Percentiles rank a stretch among this genome's conserved stretches.
Conservation (phyloP, 805 yeast genomes). For the Pichia gijzeniarum region DNA sequence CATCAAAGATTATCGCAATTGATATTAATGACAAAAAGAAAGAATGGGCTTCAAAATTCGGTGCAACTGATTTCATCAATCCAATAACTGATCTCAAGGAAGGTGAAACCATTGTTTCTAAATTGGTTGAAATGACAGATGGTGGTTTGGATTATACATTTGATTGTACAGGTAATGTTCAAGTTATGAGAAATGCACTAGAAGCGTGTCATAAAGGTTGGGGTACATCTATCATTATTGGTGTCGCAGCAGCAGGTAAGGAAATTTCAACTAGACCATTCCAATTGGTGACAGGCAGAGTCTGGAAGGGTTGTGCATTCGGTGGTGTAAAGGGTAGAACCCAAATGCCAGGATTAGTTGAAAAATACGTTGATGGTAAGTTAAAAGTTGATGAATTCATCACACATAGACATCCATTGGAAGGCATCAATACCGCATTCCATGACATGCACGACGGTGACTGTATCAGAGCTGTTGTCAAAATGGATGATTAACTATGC, state of each 20-base stretch:
- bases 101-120: constrained; percentile 72
- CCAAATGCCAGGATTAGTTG: constrained; percentile 86
- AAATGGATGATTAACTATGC: constrained; percentile 24
- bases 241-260: constrained; percentile 98
- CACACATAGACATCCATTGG: constrained; percentile 79
- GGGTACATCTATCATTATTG: constrained; percentile 94
- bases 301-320: constrained; percentile 98
- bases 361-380: constrained; percentile 73
- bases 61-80: constrained; percentile 93
- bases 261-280: constrained; percentile 97
- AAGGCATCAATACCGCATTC: constrained; percentile 79
- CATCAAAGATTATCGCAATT: constrained; percentile 73
- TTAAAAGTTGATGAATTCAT: constrained; percentile 92
- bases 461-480: constrained; percentile 83
- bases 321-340: constrained; percentile 98
- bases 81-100: constrained; percentile 62
- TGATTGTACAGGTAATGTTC: constrained; percentile 95
- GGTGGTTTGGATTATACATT: constrained; percentile 97
- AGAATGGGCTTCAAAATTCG: constrained; percentile 81
- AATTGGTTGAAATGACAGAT: constrained; percentile 83
- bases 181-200: constrained; percentile 92
- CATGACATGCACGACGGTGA: constrained; percentile 92
- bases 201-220: constrained; percentile 99
- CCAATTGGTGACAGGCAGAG: constrained; percentile 98
- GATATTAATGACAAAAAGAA: constrained; percentile 83